These are phyloP conservation scores for Aspergillus latus DNA, from an alignment of 2,329 filamentous ascomycete genomes.

Conservation along the genomic window DNA sequence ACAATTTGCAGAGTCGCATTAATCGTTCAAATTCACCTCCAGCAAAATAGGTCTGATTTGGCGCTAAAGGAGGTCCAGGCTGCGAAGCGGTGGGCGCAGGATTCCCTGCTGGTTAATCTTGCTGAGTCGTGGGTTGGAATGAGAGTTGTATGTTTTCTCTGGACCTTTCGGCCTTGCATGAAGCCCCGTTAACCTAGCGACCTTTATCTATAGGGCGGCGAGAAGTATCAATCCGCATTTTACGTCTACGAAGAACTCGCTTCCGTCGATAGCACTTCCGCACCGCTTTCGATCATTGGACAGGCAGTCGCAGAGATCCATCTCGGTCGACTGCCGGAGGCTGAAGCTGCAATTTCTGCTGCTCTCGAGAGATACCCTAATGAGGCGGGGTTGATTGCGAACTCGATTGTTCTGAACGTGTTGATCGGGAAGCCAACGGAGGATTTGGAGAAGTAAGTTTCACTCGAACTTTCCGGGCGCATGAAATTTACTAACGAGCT, in stretches of 20 bases:
- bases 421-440: conserved; percentile 70
- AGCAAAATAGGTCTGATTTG: conserved; percentile 87
- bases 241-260: conserved; percentile 98
- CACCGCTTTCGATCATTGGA: conserved; percentile 72
- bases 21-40: conserved; percentile 87
- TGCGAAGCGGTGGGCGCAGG: conserved; percentile 91
- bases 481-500: background rate
- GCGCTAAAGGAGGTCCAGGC: conserved; percentile 84
- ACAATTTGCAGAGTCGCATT: conserved; percentile 64
- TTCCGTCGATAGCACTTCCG: conserved; percentile 77
- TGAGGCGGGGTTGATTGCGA: conserved; percentile 75
- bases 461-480: background rate
- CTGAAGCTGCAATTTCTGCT: conserved; percentile 79
- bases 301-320: conserved; percentile 92
- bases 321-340: conserved; percentile 82
- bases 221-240: conserved; percentile 94
- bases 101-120: conserved; percentile 88
- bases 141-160: conserved; percentile 63
- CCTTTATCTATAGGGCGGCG: conserved; percentile 65
- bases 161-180: background rate
- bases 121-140: conserved; percentile 94
- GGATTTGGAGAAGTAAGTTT: conserved; percentile 62
- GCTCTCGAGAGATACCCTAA: conserved; percentile 72
- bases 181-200: conserved; percentile 2
- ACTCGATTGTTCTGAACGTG: conserved; percentile 75